Evolutionary conservation across 768 basidiomycete species (phyloP).

Genomic region (Ephemerocybe angulata): DNA sequence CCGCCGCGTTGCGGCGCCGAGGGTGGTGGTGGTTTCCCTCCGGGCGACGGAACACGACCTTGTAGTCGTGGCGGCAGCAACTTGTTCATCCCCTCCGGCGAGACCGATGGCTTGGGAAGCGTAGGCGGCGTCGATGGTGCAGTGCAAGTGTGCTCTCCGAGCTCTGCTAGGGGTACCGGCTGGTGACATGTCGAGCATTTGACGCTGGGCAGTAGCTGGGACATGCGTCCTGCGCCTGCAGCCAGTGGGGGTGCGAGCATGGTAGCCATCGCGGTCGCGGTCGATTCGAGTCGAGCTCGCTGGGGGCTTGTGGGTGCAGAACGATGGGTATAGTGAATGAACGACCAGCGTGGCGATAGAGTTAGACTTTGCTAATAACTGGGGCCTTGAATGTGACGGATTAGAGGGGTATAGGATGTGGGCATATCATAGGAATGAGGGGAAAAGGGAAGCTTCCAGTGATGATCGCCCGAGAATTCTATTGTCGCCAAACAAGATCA

Average conservation of each 20-base stretch:
- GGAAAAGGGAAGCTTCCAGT: background rate
- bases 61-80: constrained; percentile 52
- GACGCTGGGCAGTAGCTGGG: constrained; percentile 74
- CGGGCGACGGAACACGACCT: constrained; percentile 33
- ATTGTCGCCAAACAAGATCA: constrained; percentile 18
- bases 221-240: constrained; percentile 43
- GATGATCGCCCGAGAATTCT: background rate
- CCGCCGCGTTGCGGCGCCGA: too few relatives aligned
- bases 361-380: background rate
- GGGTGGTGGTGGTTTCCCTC: constrained; percentile 10
- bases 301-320: background rate
- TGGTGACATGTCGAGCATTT: constrained; percentile 79
- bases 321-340: background rate
- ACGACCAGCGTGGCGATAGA: constrained; percentile 10
- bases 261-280: constrained; percentile 19
- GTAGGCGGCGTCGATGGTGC: constrained; percentile 44
- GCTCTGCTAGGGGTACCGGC: constrained; percentile 66
- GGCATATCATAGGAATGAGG: constrained; percentile 3
- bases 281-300: background rate
- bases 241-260: constrained; percentile 27
- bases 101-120: constrained; percentile 34
- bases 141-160: constrained; percentile 77
- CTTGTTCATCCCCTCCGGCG: constrained; percentile 38
- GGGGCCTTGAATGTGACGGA: background rate
- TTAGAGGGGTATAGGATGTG: constrained; percentile 7